Base-by-base conservation (phyloP, 2,329 filamentous ascomycete species). In the Ramularia endophylla region DNA sequence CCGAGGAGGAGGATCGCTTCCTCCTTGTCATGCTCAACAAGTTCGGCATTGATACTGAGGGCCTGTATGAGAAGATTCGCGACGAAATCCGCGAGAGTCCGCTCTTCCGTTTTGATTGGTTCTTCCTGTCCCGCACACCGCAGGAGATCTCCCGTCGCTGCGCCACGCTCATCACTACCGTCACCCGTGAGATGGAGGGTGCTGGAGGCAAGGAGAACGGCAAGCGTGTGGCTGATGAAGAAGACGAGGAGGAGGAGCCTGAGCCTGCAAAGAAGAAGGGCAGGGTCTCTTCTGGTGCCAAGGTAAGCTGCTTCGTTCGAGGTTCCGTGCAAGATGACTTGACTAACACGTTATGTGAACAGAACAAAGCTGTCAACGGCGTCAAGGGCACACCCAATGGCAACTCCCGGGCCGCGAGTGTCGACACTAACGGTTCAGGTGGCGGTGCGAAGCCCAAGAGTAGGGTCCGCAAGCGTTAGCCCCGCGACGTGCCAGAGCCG, bases 21-120 rank as follows among this genome's bases (percentile, higher is more conserved):
- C 68, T 98, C 38, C 75, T 98, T 25, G 90, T 98, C 36, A 83
- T 95, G 68, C 75, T 98, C 5, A 88, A 98, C 67, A 86, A 83
- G 64, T 85, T 88, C 55, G 92, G 94, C 5, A 81, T 98, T 27
- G 94, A 98, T 61, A 84, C 85, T 1, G 90, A 97, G 56, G 80
- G 80, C 25, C 77, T 98, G 48, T 94, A 92, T 63, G 92, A 98
- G 56, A 83, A 81, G 63, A 95, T 98, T 60, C 83, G 92, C n/a
- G 90, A 97, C 51, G 92, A 97, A 62, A 95, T 98, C 52, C 84
- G 89, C 25, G 88, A 95, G 52, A 90, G 84, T 42, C 89, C 92
- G 8, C 72, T 98, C 3, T 98, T 98, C 76, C 81, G 92, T 28
- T 98, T 98, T 58, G 92, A 98, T 63, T 98, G 94, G 94, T 98